These are phyloP conservation scores for Hymenoscyphus fraxineus DNA, from an alignment of 2,329 filamentous ascomycete species.

Conservation along the genomic window DNA sequence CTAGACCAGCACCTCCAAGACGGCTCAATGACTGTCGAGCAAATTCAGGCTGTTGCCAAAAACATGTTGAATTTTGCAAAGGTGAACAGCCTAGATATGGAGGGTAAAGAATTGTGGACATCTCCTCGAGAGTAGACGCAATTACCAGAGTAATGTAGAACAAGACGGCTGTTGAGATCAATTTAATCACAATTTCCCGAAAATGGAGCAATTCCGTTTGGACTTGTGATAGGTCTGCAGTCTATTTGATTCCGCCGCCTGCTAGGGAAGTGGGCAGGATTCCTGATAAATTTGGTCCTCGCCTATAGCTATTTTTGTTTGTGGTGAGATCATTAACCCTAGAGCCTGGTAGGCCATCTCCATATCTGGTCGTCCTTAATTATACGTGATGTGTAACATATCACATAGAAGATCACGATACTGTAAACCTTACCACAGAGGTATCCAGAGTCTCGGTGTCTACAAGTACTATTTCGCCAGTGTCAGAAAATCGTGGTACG, in stretches of 20 bases:
- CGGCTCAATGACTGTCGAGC: neutral
- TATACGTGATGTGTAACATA: too few relatives aligned
- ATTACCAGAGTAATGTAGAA: neutral
- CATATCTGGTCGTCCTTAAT: neutral
- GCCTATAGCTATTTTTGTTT: neutral
- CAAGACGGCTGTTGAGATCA: neutral
- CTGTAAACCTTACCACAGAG: slow-evolving; percentile 28
- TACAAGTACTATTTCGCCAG: slow-evolving; percentile 75
- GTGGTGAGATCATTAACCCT: neutral
- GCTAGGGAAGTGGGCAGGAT: neutral
- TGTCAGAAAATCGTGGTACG: slow-evolving; percentile 76
- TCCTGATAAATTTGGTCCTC: neutral
- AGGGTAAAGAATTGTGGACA: neutral
- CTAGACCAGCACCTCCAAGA: neutral
- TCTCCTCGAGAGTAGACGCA: neutral
- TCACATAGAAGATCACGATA: slow-evolving; percentile 13
- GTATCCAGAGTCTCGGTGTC: slow-evolving; percentile 78
- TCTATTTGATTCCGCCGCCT: neutral
- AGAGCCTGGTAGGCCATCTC: neutral
- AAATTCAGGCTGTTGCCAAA: neutral
- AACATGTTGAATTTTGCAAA: neutral
- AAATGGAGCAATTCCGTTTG: neutral
- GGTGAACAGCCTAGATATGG: neutral
- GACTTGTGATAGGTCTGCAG: neutral
- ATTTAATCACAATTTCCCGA: neutral